Conservation (phyloP, 306 rosid genomes). For the Lotus japonicus region DNA sequence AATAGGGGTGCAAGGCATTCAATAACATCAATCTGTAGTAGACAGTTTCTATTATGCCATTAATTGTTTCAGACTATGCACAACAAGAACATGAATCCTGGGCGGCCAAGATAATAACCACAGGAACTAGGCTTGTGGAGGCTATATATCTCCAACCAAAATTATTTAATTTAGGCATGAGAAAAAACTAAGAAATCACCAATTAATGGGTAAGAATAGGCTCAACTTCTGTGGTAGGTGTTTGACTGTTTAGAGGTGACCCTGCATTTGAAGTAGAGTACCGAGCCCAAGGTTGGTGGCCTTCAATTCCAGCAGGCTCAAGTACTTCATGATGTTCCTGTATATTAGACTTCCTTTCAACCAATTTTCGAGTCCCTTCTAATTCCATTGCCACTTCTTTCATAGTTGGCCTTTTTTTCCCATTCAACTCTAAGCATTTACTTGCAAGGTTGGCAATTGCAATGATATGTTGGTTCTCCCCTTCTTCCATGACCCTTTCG, state of each 20-base stretch:
- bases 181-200: neutral
- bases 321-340: neutral
- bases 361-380: constrained; percentile 8
- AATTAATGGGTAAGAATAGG: neutral
- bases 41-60: no score
- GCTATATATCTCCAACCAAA: neutral
- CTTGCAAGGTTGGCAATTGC: constrained; percentile 22
- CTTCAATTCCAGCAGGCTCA: neutral
- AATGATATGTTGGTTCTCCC: neutral
- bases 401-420: constrained; percentile 28
- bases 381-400: constrained; percentile 25
- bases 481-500: neutral
- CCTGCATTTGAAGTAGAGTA: no score
- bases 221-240: neutral
- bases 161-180: neutral
- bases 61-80: no score
- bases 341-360: neutral
- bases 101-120: no score
- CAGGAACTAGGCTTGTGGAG: no score
- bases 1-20: no score
- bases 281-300: no score
- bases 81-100: no score
- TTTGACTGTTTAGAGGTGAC: neutral
- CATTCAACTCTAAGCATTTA: constrained; percentile 22
- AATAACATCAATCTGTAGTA: no score